Percentiles rank a stretch among this genome's conserved stretches.
Conservation (phyloP, 2,329 filamentous ascomycete genomes). For the Hymenoscyphus infarciens region DNA sequence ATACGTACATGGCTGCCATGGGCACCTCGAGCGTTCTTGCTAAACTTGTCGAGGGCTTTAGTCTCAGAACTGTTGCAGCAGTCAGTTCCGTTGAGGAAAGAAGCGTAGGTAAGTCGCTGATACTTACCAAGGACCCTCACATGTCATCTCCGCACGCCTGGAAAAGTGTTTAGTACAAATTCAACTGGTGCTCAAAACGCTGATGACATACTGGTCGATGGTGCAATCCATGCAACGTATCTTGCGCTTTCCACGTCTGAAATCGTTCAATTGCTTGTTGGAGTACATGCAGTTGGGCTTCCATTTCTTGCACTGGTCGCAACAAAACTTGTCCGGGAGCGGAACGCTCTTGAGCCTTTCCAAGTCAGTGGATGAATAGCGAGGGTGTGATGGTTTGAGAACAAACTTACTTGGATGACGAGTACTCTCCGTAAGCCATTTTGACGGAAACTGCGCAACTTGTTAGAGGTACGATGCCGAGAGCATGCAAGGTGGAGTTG, state of each 20-base stretch:
- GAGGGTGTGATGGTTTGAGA: not conserved
- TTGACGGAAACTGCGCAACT: not conserved
- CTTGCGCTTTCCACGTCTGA: not conserved
- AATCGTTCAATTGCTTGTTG: not conserved
- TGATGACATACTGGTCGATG: not conserved
- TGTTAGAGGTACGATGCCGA: not conserved
- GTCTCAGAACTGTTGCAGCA: not conserved
- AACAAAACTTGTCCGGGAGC: not conserved
- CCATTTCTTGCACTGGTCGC: not conserved
- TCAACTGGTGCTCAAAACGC: not conserved
- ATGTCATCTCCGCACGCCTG: not conserved
- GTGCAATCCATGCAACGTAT: not conserved
- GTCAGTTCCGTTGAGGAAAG: not conserved
- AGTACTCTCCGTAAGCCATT: not conserved
- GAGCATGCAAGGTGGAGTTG: not conserved
- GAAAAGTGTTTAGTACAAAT: not conserved
- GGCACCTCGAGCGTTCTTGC: constrained; percentile 1
- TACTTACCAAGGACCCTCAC: not conserved
- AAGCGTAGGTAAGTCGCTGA: not conserved
- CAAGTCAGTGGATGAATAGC: not conserved
- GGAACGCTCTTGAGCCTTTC: not conserved
- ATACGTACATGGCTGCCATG: not conserved
- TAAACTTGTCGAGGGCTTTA: not conserved
- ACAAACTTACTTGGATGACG: not conserved
- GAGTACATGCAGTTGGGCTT: not conserved